phyloP scores from a whole-genome alignment of 148 eudicot genomes.

The Nepenthes mirabilis region DNA sequence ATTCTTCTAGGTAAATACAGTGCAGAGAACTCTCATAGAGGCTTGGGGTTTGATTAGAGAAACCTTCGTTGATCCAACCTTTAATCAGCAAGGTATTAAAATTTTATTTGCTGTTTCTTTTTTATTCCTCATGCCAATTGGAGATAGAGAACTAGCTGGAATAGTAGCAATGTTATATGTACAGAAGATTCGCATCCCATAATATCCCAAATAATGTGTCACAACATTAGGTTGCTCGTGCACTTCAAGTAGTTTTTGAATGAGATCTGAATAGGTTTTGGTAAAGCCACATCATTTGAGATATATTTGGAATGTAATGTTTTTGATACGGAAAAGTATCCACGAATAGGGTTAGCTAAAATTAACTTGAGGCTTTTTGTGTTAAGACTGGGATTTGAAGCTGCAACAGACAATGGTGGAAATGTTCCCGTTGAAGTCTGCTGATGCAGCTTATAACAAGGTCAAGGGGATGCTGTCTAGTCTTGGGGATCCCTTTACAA shows the following conservation, averaged over 20 bases:
- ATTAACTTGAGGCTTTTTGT: not conserved
- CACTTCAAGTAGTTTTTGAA: no score
- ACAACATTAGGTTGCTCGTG: no score
- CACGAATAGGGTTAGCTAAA: not conserved
- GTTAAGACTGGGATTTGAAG: conserved; percentile 87
- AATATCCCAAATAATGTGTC: no score
- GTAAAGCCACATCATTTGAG: no score
- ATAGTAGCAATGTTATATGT: not conserved
- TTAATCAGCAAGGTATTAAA: conserved; percentile 75
- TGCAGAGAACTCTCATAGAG: conserved; percentile 87
- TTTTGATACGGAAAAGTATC: no score
- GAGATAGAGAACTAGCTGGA: no score
- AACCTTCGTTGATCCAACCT: conserved; percentile 81
- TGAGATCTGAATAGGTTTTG: no score
- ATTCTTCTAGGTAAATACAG: conserved; percentile 58
- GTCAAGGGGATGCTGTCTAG: conserved; percentile 80
- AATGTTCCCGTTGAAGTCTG: conserved; percentile 87
- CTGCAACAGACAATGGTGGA: conserved; percentile 95
- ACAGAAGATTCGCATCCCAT: no score
- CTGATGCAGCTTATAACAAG: conserved; percentile 91
- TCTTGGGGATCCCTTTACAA: conserved; percentile 91
- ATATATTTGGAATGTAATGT: no score
- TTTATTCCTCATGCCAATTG: not conserved
- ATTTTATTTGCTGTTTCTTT: not conserved
- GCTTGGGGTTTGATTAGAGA: conserved; percentile 96